Base-by-base conservation (phyloP, 2,329 filamentous ascomycete species). In the Grosmannia serpens region DNA sequence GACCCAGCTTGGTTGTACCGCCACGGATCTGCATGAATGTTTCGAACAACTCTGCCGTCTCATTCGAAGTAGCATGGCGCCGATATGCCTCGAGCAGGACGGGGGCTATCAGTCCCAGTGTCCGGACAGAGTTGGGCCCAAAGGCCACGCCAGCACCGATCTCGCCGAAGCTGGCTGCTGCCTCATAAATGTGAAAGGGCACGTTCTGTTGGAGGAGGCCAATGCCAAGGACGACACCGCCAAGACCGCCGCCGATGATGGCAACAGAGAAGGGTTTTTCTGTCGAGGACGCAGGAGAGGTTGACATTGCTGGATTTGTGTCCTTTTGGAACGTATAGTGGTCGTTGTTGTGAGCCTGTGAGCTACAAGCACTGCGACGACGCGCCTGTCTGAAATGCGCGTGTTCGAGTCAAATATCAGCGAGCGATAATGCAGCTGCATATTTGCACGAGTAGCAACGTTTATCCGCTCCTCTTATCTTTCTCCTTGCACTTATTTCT, bases 211-310 rank as follows among this genome's bases (percentile, higher is more conserved):
- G 65, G 53, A 70, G 67, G 20, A 74, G 66, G 26, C 67, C 66
- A 7, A 73, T 65, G 8, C 69, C 67, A 9, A 65, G 62, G 58
- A 65, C 67, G 15, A 73, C 65, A 11, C 71, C 71, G 26, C 67
- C 69, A 31, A 74, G 70, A 55, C 71, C 71, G 31, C 70, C 71
- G 24, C 71, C 71, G 38, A 72, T 64, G 33, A 73, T 65, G 55
- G 70, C 71, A 35, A 74, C 61, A 17, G 24, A n/a, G 31, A 53
- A 13, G 31, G 51, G 51, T n/a, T 35, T 33, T 20, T 51, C 49
- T 2, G 49, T 31, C 27, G 38, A 15, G 24, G 46, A 15, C n/a
- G 46, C 24, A n/a, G n/a, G n/a, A 8, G 17, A 24, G 24, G n/a
- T 49, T 24, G 46, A 8, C 13, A 8, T 46, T 9, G 41, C 6